Conservation (phyloP, 2,329 filamentous ascomycete genomes). For the Aschersonia sp. region DNA sequence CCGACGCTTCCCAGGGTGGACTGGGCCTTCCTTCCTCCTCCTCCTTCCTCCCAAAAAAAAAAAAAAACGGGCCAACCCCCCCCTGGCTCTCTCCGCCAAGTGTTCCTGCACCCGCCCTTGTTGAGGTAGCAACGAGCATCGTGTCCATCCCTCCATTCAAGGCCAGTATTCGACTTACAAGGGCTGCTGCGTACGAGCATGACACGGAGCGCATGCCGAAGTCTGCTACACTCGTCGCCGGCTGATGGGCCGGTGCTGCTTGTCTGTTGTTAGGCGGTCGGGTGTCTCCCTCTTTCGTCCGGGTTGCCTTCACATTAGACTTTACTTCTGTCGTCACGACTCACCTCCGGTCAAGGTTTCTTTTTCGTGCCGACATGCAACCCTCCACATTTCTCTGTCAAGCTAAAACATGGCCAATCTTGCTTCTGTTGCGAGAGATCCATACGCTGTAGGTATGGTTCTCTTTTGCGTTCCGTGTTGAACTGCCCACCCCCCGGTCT, state of each 20-base stretch:
- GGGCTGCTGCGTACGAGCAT: not conserved
- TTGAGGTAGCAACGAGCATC: not conserved
- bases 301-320: not conserved
- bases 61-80: not conserved
- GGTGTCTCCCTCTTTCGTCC: not conserved
- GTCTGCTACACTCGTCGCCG: not conserved
- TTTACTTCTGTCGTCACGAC: conserved; percentile 1
- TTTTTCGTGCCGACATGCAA: not conserved
- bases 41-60: not conserved
- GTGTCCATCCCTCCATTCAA: not conserved
- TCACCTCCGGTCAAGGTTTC: not conserved
- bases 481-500: not conserved
- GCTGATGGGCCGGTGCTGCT: not conserved
- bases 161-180: not conserved
- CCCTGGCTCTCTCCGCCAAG: conserved; percentile 2
- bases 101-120: conserved; percentile 4
- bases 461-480: not conserved
- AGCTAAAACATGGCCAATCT: not conserved
- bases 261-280: not conserved
- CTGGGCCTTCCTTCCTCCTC: not conserved
- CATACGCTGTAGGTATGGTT: not conserved
- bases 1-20: not conserved
- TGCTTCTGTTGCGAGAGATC: conserved; percentile 3
- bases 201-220: not conserved
- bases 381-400: not conserved